These are phyloP conservation scores for Malus fusca DNA, from an alignment of 306 rosid species.

Conservation along the genomic window DNA sequence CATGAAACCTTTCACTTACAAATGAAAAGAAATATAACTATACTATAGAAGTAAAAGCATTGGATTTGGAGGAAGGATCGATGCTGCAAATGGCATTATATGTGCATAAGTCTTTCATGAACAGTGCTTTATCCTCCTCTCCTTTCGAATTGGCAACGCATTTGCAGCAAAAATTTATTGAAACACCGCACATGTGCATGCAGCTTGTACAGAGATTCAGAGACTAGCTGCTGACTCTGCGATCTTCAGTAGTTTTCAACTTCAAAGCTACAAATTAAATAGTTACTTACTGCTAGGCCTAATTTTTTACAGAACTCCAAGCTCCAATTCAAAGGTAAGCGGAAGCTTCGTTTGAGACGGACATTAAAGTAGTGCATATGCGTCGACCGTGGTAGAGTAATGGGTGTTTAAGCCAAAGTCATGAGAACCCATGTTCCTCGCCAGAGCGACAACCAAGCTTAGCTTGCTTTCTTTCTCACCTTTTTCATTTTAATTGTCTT, in stretches of 20 bases:
- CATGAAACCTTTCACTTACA: too few species aligned
- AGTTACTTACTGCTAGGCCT: neutral
- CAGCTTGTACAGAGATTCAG: neutral
- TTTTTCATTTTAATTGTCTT: neutral
- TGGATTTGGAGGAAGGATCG: neutral
- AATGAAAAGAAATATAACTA: too few species aligned
- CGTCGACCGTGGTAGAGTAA: slow-evolving; percentile 1
- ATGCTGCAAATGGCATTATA: neutral
- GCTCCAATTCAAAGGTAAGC: neutral
- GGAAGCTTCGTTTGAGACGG: neutral
- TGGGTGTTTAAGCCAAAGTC: slow-evolving; percentile 3
- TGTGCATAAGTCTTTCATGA: neutral
- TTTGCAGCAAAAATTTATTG: neutral
- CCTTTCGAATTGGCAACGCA: neutral
- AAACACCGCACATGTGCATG: neutral
- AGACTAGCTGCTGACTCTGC: neutral
- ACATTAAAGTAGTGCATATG: neutral
- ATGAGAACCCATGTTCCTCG: slow-evolving; percentile 7
- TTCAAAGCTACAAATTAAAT: neutral
- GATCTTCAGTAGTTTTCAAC: neutral
- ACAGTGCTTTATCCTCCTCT: neutral
- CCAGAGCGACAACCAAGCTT: slow-evolving; percentile 4
- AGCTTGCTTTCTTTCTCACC: neutral
- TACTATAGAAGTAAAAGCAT: neutral
- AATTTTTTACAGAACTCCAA: neutral